A percentile compares a stretch with the other conserved stretches of the same genome.
Conservation (phyloP, 2,329 filamentous ascomycete genomes). For the Beauveria scarabaeidicola region DNA sequence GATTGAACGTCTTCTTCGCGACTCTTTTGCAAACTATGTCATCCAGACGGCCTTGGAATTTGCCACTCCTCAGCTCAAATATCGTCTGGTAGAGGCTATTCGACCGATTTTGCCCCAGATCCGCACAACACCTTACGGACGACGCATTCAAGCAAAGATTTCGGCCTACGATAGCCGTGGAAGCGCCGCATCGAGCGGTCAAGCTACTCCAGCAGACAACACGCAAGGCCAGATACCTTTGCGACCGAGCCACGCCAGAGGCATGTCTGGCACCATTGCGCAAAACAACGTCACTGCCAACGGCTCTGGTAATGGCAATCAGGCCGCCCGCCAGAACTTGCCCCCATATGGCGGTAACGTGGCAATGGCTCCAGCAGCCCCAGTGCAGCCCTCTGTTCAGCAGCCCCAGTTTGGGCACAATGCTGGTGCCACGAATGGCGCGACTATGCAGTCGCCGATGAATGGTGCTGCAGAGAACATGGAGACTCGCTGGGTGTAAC, state of each 20-base stretch:
- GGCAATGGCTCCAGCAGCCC: conserved; percentile 24
- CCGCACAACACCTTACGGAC: conserved; percentile 85
- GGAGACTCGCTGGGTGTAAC: conserved; percentile 33
- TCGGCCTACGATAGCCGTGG: conserved; percentile 47
- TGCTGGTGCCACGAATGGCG: conserved; percentile 8
- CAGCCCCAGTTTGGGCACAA: conserved; percentile 11
- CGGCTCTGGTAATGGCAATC: conserved; percentile 20
- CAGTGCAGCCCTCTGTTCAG: conserved; percentile 14
- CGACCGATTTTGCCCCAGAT: conserved; percentile 78
- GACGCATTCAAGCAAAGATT: conserved; percentile 88
- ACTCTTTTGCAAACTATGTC: conserved; percentile 95
- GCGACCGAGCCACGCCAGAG: conserved; percentile 35
- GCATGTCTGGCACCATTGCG: conserved; percentile 25
- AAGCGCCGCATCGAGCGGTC: conserved; percentile 36
- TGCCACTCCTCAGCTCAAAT: conserved; percentile 63
- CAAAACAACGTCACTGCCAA: conserved; percentile 14
- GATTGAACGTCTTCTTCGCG: conserved; percentile 80
- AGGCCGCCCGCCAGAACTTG: conserved; percentile 25
- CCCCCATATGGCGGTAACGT: conserved; percentile 26
- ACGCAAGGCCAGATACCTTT: conserved; percentile 46
- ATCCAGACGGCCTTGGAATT: conserved; percentile 93
- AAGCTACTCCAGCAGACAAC: conserved; percentile 43
- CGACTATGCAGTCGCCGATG: conserved; percentile 20
- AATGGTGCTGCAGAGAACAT: conserved; percentile 21
- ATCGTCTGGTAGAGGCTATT: conserved; percentile 71